These are phyloP conservation scores for Cinchona pubescens DNA, from an alignment of 257 asterid genomes.

Conservation along the genomic window DNA sequence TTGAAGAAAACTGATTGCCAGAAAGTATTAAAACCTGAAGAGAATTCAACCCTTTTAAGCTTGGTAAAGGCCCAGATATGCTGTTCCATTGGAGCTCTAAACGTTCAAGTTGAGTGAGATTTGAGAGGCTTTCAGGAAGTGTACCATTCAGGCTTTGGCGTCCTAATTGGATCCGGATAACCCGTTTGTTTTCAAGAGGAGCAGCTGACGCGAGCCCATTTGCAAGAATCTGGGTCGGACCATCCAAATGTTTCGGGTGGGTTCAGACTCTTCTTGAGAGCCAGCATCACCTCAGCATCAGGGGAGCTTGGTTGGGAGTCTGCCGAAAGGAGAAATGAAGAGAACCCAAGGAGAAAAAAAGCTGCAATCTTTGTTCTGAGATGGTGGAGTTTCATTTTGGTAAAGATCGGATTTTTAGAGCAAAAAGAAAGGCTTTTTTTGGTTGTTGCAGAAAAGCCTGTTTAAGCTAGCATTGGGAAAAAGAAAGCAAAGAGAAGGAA, in stretches of 20 bases:
- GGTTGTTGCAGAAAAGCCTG: slow-evolving; percentile 20
- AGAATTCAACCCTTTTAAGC: slow-evolving; percentile 56
- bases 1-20: slow-evolving; percentile 56
- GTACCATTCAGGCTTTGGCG: slow-evolving; percentile 62
- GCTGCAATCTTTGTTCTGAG: slow-evolving; percentile 40
- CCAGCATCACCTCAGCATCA: slow-evolving; percentile 63
- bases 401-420: slow-evolving; percentile 6
- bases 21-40: slow-evolving; percentile 66
- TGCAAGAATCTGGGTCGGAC: slow-evolving; percentile 87
- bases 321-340: slow-evolving; percentile 29
- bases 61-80: slow-evolving; percentile 78
- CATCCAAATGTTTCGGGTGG: slow-evolving; percentile 49
- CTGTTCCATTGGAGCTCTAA: slow-evolving; percentile 85
- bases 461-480: slow-evolving; percentile 17
- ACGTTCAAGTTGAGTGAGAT: slow-evolving; percentile 56
- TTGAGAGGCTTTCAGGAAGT: slow-evolving; percentile 59
- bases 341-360: slow-evolving; percentile 37
- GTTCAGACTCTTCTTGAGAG: slow-evolving; percentile 63
- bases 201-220: slow-evolving; percentile 65
- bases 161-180: slow-evolving; percentile 80
- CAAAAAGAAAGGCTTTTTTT: slow-evolving; percentile 7
- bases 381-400: slow-evolving; percentile 38
- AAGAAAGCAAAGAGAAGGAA: slow-evolving; percentile 2
- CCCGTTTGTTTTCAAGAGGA: slow-evolving; percentile 56
- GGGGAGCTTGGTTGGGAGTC: slow-evolving; percentile 33